These are phyloP conservation scores for Oropetium thomaeum DNA, from an alignment of 176 grass and related monocot species.

Conservation along the genomic window DNA sequence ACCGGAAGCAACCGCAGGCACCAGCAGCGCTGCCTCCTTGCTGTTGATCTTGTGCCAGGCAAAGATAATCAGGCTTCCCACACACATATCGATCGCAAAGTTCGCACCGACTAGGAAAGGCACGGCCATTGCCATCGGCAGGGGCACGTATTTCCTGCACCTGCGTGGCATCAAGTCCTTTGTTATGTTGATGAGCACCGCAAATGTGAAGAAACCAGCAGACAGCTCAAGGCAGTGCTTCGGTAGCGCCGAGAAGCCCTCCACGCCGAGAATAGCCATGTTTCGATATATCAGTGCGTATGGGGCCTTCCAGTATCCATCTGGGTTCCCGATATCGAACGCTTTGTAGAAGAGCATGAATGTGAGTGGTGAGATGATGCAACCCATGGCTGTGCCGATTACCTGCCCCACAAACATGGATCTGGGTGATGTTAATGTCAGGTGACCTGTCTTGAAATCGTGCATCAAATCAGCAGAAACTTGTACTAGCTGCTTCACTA, in stretches of 20 bases:
- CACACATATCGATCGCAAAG: constrained; percentile 80
- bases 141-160: constrained; percentile 49
- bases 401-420: constrained; percentile 71
- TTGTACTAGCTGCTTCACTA: constrained; percentile 72
- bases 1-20: constrained; percentile 80
- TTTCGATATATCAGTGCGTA: constrained; percentile 81
- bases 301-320: constrained; percentile 81
- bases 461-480: constrained; percentile 90
- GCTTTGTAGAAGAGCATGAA: constrained; percentile 79
- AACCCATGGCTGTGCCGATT: constrained; percentile 79
- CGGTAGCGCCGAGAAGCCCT: constrained; percentile 74
- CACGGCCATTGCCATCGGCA: constrained; percentile 77
- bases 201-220: constrained; percentile 61
- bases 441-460: constrained; percentile 76
- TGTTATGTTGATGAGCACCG: constrained; percentile 40
- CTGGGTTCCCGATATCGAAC: constrained; percentile 75
- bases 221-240: constrained; percentile 63
- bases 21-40: constrained; percentile 39
- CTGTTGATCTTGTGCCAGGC: constrained; percentile 48
- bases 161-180: constrained; percentile 43
- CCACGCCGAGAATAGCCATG: constrained; percentile 75
- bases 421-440: constrained; percentile 71
- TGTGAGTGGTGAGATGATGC: constrained; percentile 61
- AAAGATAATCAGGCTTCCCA: constrained; percentile 65
- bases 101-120: constrained; percentile 80